Evolutionary conservation across 805 yeast species (phyloP), one percentile per base, ranked within the genome.

Genomic region (Lachancea kluyveri): DNA sequence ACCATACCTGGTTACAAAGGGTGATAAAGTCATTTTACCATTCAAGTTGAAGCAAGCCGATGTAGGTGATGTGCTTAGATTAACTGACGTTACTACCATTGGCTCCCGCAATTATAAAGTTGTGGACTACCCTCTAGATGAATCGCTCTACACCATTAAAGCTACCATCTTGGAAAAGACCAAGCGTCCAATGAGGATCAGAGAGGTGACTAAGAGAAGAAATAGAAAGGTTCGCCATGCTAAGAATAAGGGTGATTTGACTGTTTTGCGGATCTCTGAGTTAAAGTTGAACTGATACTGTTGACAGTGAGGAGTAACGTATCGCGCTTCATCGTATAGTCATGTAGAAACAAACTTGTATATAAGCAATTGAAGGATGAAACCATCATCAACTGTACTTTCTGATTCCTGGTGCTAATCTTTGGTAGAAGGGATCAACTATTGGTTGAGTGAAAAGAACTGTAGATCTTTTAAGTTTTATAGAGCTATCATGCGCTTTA

Each of bases 91-190:
- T 21, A 72, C 79, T 10, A 77, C 86, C 8, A 59, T 92, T 17
- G 98, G 98, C 3, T 78, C 94, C 6, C 77, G 95, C 29, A 80
- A 85, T 52, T 82, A 72, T 62, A 86, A 87, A 8, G 69, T 72
- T 36, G 67, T 72, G 31, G 77, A 74, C 28, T 60, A 65, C 30
- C 69, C 75, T 13, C 63, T 80, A 30, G 74, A 74, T 42, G 67
- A 74, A 9, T 44, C 62, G 1, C 55, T 77, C 4, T 79, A 70
- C 54, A 60, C 72, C 3, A 65, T 88, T 44, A 77, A 71, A 43
- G 96, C 87, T 13, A 72, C 74, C n/a, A 84, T 88, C 24, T 56
- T 80, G n/a, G 96, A 87, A 52, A 82, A 83, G 64, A 81, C 95
- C 2, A 76, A 82, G 45, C 79, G 81, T 42, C 86, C 86, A 36